phyloP scores from a whole-genome alignment of 1,284 basidiomycete genomes.

The Trichosporon sp. region DNA sequence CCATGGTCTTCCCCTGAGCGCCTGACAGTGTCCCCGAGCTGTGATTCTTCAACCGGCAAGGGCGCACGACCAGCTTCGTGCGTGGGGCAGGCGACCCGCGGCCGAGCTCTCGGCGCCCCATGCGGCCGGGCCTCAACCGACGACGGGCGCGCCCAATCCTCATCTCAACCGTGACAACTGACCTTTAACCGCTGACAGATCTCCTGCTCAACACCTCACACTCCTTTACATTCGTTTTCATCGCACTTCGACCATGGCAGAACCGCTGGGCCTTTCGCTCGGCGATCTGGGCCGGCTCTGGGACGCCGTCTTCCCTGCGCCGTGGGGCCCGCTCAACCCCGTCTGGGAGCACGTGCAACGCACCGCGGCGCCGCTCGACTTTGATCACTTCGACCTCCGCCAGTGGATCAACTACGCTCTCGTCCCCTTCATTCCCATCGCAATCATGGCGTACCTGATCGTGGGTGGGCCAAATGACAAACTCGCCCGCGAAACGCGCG shows the following conservation, averaged over 20 bases:
- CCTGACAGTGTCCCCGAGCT: background rate
- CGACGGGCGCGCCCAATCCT: background rate
- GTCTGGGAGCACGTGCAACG: background rate
- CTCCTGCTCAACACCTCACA: background rate
- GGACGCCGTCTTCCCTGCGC: background rate
- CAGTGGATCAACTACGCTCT: background rate
- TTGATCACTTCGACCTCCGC: background rate
- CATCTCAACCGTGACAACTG: background rate
- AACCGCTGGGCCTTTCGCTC: background rate
- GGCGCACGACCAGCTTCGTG: background rate
- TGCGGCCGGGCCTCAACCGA: background rate
- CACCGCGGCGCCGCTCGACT: background rate
- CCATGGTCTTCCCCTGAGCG: background rate
- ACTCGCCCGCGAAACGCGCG: background rate
- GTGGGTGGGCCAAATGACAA: background rate
- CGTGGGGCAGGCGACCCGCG: background rate
- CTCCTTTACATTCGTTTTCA: background rate
- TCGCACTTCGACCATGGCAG: background rate
- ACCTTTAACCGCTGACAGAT: background rate
- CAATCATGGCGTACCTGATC: background rate
- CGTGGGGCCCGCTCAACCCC: background rate
- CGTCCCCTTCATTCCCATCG: background rate
- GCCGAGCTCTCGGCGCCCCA: background rate
- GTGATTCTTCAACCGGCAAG: background rate
- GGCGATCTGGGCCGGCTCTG: background rate